Conservation (phyloP, 768 basidiomycete genomes). For the Suillus tomentosus region DNA sequence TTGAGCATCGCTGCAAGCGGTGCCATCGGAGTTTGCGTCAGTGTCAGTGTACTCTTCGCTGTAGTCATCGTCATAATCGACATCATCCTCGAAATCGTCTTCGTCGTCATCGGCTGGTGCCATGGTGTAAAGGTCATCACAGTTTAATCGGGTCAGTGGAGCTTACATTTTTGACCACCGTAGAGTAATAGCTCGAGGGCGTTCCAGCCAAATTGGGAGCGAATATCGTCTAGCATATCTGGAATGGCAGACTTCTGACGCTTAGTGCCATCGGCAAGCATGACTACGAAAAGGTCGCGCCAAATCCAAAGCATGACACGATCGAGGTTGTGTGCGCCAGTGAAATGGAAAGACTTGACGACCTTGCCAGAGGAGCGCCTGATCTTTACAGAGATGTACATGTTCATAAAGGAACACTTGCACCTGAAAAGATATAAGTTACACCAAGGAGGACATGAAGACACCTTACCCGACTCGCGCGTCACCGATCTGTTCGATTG, state of each 20-base stretch:
- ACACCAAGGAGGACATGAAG: constrained; percentile 3
- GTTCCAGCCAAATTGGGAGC: constrained; percentile 49
- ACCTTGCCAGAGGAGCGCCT: constrained; percentile 43
- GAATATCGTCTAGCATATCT: constrained; percentile 63
- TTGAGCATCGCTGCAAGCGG: constrained; percentile 24
- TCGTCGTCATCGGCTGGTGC: constrained; percentile 18
- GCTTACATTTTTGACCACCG: constrained; percentile 51
- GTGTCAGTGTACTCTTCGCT: constrained; percentile 26
- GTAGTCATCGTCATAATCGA: constrained; percentile 33
- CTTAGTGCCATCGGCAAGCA: constrained; percentile 44
- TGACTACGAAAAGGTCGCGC: constrained; percentile 64
- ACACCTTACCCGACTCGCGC: constrained; percentile 40
- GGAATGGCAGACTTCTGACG: constrained; percentile 38
- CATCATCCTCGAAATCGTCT: constrained; percentile 27
- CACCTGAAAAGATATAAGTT: constrained; percentile 43
- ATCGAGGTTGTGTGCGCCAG: constrained; percentile 49
- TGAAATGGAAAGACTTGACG: constrained; percentile 50
- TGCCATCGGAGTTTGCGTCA: constrained; percentile 16
- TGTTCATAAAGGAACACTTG: constrained; percentile 50
- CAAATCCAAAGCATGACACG: constrained; percentile 62
- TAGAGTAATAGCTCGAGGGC: constrained; percentile 53
- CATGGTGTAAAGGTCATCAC: constrained; percentile 11
- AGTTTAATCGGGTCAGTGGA: background rate
- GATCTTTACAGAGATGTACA: constrained; percentile 49
- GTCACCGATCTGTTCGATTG: constrained; percentile 45